Conservation (phyloP, 75 land plant species). For the Azolla pinnata region DNA sequence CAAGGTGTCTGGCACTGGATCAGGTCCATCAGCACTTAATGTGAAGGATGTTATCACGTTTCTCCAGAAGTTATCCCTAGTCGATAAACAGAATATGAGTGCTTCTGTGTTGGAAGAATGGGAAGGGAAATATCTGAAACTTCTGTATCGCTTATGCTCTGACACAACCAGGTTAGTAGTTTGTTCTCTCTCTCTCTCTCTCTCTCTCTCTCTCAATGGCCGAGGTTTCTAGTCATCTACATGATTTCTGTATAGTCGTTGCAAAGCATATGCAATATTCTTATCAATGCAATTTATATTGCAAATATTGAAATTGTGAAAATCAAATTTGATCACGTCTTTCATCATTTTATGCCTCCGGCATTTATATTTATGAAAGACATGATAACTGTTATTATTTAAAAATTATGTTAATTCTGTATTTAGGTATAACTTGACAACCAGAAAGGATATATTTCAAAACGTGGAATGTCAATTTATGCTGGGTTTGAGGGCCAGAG, state of each 20-base stretch:
- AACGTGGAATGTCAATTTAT: slow-evolving; percentile 91
- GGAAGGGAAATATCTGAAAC: slow-evolving; percentile 79
- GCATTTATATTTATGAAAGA: too few relatives aligned
- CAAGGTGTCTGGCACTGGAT: slow-evolving; percentile 34
- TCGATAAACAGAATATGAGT: slow-evolving; percentile 64
- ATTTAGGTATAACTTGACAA: slow-evolving; percentile 53
- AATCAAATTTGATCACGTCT: too few relatives aligned
- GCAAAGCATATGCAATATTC: too few relatives aligned
- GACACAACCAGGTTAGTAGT: slow-evolving; percentile 69
- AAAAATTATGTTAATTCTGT: too few relatives aligned
- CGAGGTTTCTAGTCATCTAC: too few relatives aligned
- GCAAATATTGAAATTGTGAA: too few relatives aligned
- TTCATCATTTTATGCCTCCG: too few relatives aligned
- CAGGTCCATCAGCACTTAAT: slow-evolving; percentile 33
- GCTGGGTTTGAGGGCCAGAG: slow-evolving; percentile 88
- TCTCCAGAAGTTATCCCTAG: slow-evolving; percentile 82
- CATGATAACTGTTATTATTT: too few relatives aligned
- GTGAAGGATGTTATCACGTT: slow-evolving; percentile 73
- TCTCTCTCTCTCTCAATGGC: too few relatives aligned
- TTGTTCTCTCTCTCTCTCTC: slow-evolving; percentile 1
- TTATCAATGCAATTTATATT: too few relatives aligned
- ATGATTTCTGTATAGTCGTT: too few relatives aligned
- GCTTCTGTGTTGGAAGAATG: slow-evolving; percentile 65
- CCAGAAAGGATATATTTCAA: slow-evolving; percentile 89
- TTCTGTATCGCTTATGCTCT: slow-evolving; percentile 88